Percentiles rank a stretch among this genome's conserved stretches.
These are phyloP conservation scores for Simmondsia chinensis DNA, from an alignment of 148 eudicot genomes.

Conservation along the genomic window DNA sequence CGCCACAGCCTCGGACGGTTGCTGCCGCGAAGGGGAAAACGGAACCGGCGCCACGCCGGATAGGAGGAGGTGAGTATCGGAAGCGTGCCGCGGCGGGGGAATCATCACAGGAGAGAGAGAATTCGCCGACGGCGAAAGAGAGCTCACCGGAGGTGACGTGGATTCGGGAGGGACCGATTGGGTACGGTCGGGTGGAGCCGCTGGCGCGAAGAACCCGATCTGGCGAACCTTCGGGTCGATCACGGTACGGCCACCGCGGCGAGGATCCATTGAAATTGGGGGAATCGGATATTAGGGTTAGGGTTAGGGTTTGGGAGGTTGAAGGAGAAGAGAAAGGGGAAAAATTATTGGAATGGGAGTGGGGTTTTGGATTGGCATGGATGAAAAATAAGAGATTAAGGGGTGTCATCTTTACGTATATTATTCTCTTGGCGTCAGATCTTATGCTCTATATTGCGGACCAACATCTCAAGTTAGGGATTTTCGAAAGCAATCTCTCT, in stretches of 20 bases:
- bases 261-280: constrained; percentile 45
- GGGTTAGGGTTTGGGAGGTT: constrained; percentile 22
- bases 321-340: background rate
- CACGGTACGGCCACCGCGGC: constrained; percentile 67
- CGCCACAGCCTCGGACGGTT: constrained; percentile 8
- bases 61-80: constrained; percentile 32
- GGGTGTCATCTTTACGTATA: no score
- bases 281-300: background rate
- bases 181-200: constrained; percentile 34
- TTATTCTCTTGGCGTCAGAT: no score
- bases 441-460: no score
- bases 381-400: no score
- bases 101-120: constrained; percentile 92
- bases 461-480: no score
- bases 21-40: constrained; percentile 22
- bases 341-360: constrained; percentile 1
- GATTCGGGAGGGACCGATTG: constrained; percentile 34
- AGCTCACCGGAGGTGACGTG: constrained; percentile 21
- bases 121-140: constrained; percentile 36
- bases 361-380: constrained; percentile 1
- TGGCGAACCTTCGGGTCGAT: constrained; percentile 87
- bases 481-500: no score
- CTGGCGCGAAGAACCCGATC: constrained; percentile 75
- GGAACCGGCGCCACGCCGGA: constrained; percentile 13
- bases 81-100: constrained; percentile 65